Percentiles rank a stretch among this genome's conserved stretches.
These are phyloP conservation scores for Lolium perenne DNA, from an alignment of 176 grass and related monocot genomes.

Conservation along the genomic window DNA sequence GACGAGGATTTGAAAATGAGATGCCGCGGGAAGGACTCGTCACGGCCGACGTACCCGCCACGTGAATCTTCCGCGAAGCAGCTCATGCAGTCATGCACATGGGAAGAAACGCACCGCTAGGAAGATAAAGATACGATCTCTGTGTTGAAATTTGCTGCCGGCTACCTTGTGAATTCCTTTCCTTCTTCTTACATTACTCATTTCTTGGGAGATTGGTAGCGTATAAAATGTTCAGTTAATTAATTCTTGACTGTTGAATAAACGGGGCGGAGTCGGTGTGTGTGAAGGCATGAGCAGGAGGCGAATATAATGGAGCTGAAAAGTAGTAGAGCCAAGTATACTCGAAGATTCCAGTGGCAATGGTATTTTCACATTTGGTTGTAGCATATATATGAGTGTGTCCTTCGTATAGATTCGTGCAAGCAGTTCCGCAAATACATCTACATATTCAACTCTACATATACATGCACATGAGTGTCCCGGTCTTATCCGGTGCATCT, in stretches of 20 bases:
- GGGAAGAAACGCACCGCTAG: not conserved
- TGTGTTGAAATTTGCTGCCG: not conserved
- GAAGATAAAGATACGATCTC: not conserved
- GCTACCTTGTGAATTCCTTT: not conserved
- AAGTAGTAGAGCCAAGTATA: too few relatives aligned
- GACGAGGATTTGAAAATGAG: slow-evolving; percentile 14
- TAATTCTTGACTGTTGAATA: not conserved
- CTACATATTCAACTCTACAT: too few relatives aligned
- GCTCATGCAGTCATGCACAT: not conserved
- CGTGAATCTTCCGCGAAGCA: slow-evolving; percentile 22
- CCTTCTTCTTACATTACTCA: not conserved
- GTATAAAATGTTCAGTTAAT: slow-evolving; percentile 24
- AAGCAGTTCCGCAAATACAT: too few relatives aligned
- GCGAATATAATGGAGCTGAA: too few relatives aligned
- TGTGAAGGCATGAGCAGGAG: too few relatives aligned
- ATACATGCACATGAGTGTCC: too few relatives aligned
- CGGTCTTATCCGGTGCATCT: too few relatives aligned
- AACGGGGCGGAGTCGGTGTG: not conserved
- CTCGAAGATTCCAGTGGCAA: too few relatives aligned
- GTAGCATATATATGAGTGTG: too few relatives aligned
- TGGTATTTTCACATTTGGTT: too few relatives aligned
- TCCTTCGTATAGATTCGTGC: too few relatives aligned
- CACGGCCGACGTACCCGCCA: not conserved
- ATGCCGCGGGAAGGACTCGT: not conserved
- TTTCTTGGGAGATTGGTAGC: not conserved